Conservation (phyloP, 2,329 filamentous ascomycete species). For the Lachnellula suecica region DNA sequence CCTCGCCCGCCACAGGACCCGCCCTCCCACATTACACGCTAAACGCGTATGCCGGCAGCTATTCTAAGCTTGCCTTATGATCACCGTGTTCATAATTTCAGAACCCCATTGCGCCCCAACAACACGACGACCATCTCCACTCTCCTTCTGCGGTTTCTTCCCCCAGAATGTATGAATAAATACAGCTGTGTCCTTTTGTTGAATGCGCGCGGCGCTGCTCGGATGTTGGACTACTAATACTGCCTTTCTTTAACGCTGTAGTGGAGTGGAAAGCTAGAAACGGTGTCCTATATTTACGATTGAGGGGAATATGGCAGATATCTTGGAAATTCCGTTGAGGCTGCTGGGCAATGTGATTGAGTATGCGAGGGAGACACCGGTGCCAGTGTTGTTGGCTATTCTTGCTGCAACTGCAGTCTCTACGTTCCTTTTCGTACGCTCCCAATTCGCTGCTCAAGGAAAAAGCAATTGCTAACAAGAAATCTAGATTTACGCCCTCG, state of each 20-base stretch:
- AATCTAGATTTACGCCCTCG: slow-evolving; percentile 61
- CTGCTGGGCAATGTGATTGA: slow-evolving; percentile 7
- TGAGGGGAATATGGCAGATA: slow-evolving; percentile 10
- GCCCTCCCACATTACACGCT: background rate
- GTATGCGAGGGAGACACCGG: slow-evolving; percentile 12
- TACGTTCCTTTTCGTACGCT: slow-evolving; percentile 18
- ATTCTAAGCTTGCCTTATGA: background rate
- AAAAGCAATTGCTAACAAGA: slow-evolving; percentile 6
- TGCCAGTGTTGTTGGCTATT: slow-evolving; percentile 14
- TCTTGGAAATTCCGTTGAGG: slow-evolving; percentile 14
- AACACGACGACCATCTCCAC: slow-evolving; percentile 6
- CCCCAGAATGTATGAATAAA: slow-evolving; percentile 14
- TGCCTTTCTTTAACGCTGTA: background rate
- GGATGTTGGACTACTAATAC: slow-evolving; percentile 4
- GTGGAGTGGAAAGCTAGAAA: background rate
- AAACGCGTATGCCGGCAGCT: background rate
- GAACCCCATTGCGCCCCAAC: background rate
- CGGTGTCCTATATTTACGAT: background rate
- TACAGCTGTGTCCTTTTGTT: background rate
- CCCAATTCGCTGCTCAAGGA: background rate
- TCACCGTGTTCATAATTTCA: slow-evolving; percentile 23
- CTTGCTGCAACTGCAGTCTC: slow-evolving; percentile 12
- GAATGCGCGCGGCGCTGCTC: slow-evolving; percentile 9
- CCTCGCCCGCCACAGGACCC: slow-evolving; percentile 8
- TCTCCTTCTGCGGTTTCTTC: slow-evolving; percentile 8